Evolutionary conservation across 2,329 filamentous ascomycete genomes (phyloP), one percentile per base, ranked within the genome.

Genomic region (Macrophomina pseudophaseolina): DNA sequence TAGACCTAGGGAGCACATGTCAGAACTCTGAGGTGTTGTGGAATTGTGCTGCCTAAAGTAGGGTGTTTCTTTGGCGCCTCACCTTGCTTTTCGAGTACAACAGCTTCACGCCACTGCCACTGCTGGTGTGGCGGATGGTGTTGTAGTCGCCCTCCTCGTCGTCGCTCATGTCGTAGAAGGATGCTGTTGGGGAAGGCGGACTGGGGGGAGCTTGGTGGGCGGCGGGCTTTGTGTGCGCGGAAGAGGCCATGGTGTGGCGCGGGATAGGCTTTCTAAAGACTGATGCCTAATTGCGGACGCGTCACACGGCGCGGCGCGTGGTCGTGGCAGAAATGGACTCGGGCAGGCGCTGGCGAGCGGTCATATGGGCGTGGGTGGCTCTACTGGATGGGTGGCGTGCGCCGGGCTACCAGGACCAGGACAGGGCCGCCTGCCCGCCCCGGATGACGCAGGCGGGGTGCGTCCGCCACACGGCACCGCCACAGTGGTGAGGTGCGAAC

Each of bases 31-130:
- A 30, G 28, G 7, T 44, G 14, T 1, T n/a, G 49, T 28, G 56
- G 28, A 48, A 28, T 4, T 14, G 58, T 62, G 58, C 32, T 62
- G 58, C 58, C 58, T 62, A n/a, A 44, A 49, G 32, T 18, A 23
- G 8, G 46, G 8, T 4, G 42, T 14, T 42, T 28, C 46, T 12
- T 35, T 74, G 83, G 54, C 73, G n/a, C 18, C n/a, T 49, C 18
- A 92, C 91, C 86, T 98, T 99, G 90, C 93, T 97, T 82, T 99
- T 99, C 23, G 93, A 94, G 74, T 91, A 97, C 14, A 99, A 84
- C 38, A 99, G 84, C 81, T 98, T 99, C 53, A 99, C 95, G 1
- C 94, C 95, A 70, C 88, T 88, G 0, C 91, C 91, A 2, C 88
- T 88, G 71, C 87, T 87, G 4, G 88, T 87, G 75, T 96, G 92